Conservation (phyloP, 805 yeast genomes). For the Monosporozyma yasuniensis region DNA sequence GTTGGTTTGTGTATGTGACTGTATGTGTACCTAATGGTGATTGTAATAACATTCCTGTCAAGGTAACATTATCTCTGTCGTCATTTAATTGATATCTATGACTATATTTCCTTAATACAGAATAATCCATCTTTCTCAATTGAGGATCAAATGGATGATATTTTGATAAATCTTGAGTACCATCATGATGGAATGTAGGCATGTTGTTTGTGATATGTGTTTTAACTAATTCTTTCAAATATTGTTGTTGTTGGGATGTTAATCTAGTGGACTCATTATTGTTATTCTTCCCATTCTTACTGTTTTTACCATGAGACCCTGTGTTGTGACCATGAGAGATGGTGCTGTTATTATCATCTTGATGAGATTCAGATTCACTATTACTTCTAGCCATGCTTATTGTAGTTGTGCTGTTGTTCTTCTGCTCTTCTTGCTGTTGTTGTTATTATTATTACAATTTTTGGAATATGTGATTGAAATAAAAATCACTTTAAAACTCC, state of each 20-base stretch:
- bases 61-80: slow-evolving; percentile 51
- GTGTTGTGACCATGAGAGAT: neutral
- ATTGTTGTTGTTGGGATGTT: slow-evolving; percentile 57
- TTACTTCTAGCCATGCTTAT: slow-evolving; percentile 13
- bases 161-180: neutral
- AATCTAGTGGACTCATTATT: slow-evolving; percentile 30
- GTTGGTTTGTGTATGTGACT: slow-evolving; percentile 17
- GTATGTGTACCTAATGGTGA: slow-evolving; percentile 71
- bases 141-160: neutral
- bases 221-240: slow-evolving; percentile 50
- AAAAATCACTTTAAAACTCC: neutral
- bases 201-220: slow-evolving; percentile 69
- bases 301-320: neutral
- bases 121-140: neutral
- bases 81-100: slow-evolving; percentile 44
- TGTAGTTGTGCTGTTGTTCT: neutral
- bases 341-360: neutral
- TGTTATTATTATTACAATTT: too few relatives aligned
- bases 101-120: slow-evolving; percentile 62
- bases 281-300: slow-evolving; percentile 1
- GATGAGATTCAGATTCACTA: slow-evolving; percentile 24
- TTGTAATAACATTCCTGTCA: slow-evolving; percentile 60
- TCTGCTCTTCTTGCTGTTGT: neutral
- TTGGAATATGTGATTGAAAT: too few relatives aligned
- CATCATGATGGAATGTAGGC: slow-evolving; percentile 33